phyloP scores from a whole-genome alignment of 306 rosid genomes.

The Glycyrrhiza uralensis region DNA sequence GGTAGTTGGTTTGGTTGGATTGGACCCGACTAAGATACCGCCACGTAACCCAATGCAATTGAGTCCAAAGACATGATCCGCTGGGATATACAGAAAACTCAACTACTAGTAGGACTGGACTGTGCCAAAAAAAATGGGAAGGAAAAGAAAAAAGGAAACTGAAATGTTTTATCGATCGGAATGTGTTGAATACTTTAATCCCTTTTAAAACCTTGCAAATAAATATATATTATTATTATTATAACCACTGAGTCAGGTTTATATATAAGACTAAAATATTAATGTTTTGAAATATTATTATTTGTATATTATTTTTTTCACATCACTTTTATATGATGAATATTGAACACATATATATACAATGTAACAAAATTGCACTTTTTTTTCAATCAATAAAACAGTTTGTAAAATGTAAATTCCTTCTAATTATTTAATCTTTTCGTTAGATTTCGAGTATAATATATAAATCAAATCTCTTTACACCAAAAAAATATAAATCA shows the following conservation, averaged over 20 bases:
- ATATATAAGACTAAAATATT: not conserved
- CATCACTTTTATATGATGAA: too few relatives aligned
- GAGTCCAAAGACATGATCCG: not conserved
- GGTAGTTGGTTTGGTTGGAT: conserved; percentile 20
- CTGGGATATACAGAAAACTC: not conserved
- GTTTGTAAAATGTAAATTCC: too few relatives aligned
- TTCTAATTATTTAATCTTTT: too few relatives aligned
- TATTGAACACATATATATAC: too few relatives aligned
- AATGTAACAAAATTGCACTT: too few relatives aligned
- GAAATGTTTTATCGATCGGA: not conserved
- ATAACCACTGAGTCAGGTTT: not conserved
- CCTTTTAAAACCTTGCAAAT: not conserved
- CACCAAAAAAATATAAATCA: too few relatives aligned
- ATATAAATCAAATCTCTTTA: too few relatives aligned
- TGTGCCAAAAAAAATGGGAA: not conserved
- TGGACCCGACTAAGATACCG: not conserved
- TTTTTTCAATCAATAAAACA: too few relatives aligned
- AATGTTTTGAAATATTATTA: not conserved
- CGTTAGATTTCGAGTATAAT: too few relatives aligned
- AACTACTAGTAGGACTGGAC: not conserved
- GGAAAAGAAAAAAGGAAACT: not conserved
- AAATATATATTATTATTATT: not conserved
- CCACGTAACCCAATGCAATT: not conserved
- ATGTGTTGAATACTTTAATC: not conserved
- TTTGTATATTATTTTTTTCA: too few relatives aligned